Evolutionary conservation across 2,329 filamentous ascomycete species (phyloP), one percentile per base, ranked within the genome.

Genomic region (Penicillium sp.): DNA sequence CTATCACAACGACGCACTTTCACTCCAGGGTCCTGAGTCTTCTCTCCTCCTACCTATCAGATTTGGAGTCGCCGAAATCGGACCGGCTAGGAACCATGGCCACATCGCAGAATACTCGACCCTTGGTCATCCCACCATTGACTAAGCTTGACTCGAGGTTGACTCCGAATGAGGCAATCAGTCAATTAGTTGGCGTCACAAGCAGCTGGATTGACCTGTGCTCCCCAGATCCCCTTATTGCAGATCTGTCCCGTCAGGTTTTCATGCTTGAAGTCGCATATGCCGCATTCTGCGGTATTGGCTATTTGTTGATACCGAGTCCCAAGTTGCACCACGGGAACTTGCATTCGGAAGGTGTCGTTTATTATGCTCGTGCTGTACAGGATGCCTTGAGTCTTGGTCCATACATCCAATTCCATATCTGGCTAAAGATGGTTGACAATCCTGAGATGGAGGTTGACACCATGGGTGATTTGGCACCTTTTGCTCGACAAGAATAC

Each of bases 161-260:
- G 55, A 87, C 84, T 1, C 85, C 89, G 9, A 80, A 86, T 52
- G 90, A 96, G 64, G 90, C 89, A 0, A 81, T 90, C 51, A 82
- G 83, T 54, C 86, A 90, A 45, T 76, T 93, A 50, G 79, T 94
- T 42, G 88, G 83, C 11, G 84, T 86, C 49, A 82, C 83, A n/a
- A 95, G 90, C 67, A 81, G 88, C 5, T 97, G 91, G 91, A 91
- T 95, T 56, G 90, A 97, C 64, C 73, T 97, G 9, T 85, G 84
- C 60, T 95, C 90, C 2, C 73, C 83, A 1, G 86, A 96, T 66
- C 87, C 90, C 5, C 70, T 91, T 53, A 84, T 97, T 53, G 83
- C 89, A 6, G 88, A 87, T 66, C 79, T 97, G 49, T 96, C 91
- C 33, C 83, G 88, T 39, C 91, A 96, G 70, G 86, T 95, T 5